Conservation (phyloP, 2,329 filamentous ascomycete genomes). For the Colletotrichum sp. region DNA sequence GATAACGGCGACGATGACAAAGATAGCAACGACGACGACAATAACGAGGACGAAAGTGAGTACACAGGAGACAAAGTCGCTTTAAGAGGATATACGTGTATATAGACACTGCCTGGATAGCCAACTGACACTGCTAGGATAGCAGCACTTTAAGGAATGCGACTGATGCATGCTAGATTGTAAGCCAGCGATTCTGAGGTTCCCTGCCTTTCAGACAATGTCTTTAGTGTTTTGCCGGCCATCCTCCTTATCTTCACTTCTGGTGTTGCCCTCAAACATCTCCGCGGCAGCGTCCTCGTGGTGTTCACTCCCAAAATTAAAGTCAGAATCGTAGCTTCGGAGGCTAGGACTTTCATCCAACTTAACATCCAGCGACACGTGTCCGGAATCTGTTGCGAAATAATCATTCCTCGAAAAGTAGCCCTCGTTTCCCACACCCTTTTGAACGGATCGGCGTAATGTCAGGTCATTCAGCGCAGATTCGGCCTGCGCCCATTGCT, state of each 20-base stretch:
- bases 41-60: not conserved
- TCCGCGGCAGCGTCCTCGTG: not conserved
- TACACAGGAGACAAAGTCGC: too few species aligned
- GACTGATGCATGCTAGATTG: too few species aligned
- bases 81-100: too few species aligned
- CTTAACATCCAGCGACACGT: not conserved
- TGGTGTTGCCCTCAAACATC: not conserved
- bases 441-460: not conserved
- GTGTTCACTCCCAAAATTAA: not conserved
- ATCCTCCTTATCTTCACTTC: not conserved
- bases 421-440: too few species aligned
- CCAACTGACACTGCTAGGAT: too few species aligned
- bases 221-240: not conserved
- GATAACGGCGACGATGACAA: too few species aligned
- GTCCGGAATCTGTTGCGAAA: not conserved
- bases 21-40: too few species aligned
- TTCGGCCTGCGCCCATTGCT: not conserved
- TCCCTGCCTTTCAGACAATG: too few species aligned
- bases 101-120: too few species aligned
- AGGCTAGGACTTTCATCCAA: not conserved
- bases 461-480: not conserved
- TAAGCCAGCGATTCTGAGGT: too few species aligned
- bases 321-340: not conserved
- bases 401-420: too few species aligned
- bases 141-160: too few species aligned